Evolutionary conservation across 2,329 filamentous ascomycete genomes (phyloP).

Genomic region (Neurospora sp.): DNA sequence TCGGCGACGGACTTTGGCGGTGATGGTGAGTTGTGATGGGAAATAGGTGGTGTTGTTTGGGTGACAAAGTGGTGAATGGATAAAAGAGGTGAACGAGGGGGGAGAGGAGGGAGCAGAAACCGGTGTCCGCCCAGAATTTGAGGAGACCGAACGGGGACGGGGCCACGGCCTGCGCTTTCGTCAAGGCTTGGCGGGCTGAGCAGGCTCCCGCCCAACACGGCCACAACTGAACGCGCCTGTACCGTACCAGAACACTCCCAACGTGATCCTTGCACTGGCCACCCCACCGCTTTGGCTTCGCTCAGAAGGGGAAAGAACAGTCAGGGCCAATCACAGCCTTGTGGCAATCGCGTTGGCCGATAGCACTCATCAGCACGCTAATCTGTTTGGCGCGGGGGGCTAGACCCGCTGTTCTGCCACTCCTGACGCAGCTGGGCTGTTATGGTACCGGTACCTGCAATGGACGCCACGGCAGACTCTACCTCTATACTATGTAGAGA

Average conservation of each 20-base stretch:
- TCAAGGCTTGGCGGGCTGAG: neutral
- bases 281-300: neutral
- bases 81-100: neutral
- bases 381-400: neutral
- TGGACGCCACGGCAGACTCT: neutral
- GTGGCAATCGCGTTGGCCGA: neutral
- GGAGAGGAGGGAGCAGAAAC: slow-evolving; percentile 1
- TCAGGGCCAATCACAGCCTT: neutral
- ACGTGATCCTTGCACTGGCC: neutral
- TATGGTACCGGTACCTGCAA: neutral
- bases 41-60: slow-evolving; percentile 3
- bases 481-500: neutral
- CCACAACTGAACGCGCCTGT: neutral
- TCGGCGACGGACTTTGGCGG: slow-evolving; percentile 8
- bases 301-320: neutral
- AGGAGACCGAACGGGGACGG: neutral
- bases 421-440: neutral
- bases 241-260: neutral
- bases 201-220: neutral
- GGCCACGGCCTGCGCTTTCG: neutral
- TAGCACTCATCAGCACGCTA: neutral
- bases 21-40: slow-evolving; percentile 10
- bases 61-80: neutral
- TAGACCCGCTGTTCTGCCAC: neutral
- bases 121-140: neutral